A percentile compares a stretch with the other conserved stretches of the same genome.
Conservation (phyloP, 2,329 filamentous ascomycete species). For the Sporothrix phasma region DNA sequence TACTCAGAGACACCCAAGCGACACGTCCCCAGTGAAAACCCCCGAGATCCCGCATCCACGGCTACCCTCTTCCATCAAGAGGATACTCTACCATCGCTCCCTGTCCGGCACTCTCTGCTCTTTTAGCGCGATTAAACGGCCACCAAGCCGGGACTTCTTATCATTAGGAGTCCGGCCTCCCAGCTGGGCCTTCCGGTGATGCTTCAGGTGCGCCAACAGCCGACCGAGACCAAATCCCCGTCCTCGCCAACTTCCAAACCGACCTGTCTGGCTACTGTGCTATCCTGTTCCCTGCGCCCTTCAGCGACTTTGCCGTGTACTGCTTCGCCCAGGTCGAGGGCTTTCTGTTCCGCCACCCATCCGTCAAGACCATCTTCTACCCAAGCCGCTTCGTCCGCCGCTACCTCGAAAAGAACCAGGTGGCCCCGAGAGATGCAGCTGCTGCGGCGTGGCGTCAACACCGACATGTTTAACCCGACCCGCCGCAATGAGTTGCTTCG, state of each 20-base stretch:
- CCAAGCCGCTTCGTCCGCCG: slow-evolving; percentile 52
- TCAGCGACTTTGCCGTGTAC: slow-evolving; percentile 52
- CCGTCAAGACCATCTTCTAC: slow-evolving; percentile 59
- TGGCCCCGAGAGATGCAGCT: slow-evolving; percentile 50
- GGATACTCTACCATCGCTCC: slow-evolving; percentile 59
- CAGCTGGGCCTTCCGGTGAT: slow-evolving; percentile 61
- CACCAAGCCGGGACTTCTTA: slow-evolving; percentile 53
- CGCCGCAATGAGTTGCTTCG: slow-evolving; percentile 43
- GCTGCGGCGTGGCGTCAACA: slow-evolving; percentile 56
- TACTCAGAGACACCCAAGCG: slow-evolving; percentile 15
- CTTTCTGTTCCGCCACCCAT: slow-evolving; percentile 52
- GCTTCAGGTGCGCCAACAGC: slow-evolving; percentile 55
- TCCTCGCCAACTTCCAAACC: slow-evolving; percentile 63
- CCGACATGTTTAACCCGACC: slow-evolving; percentile 47
- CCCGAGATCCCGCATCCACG: slow-evolving; percentile 50
- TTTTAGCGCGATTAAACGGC: slow-evolving; percentile 48
- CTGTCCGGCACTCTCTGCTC: slow-evolving; percentile 52
- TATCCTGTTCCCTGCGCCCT: slow-evolving; percentile 55
- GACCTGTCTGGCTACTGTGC: slow-evolving; percentile 59
- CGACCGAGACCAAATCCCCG: slow-evolving; percentile 42
- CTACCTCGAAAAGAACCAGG: slow-evolving; percentile 49
- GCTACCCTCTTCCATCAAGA: slow-evolving; percentile 62
- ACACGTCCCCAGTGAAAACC: slow-evolving; percentile 17
- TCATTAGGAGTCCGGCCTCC: slow-evolving; percentile 60
- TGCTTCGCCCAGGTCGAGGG: slow-evolving; percentile 55